These are phyloP conservation scores for Paracorniculantispora psalliotae DNA, from an alignment of 2,329 filamentous ascomycete genomes.

Conservation along the genomic window DNA sequence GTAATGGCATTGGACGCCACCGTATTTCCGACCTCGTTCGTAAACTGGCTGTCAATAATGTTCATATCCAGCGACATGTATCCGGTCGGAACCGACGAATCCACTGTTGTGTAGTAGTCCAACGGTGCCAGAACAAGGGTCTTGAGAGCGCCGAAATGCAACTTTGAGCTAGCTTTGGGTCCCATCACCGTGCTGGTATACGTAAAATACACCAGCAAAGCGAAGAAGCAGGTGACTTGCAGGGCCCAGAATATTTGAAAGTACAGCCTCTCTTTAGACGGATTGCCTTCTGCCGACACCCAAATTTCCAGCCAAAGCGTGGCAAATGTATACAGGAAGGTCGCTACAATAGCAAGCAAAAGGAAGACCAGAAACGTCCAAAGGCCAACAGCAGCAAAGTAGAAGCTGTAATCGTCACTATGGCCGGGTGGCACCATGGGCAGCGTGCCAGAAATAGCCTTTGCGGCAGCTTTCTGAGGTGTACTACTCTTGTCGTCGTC, in stretches of 20 bases:
- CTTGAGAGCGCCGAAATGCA: conserved; percentile 5
- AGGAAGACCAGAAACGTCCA: neutral
- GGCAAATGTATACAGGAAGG: neutral
- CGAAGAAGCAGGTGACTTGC: neutral
- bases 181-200: conserved; percentile 4
- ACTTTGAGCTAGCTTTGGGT: conserved; percentile 3
- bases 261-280: neutral
- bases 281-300: neutral
- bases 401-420: conserved; percentile 3
- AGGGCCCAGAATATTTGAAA: conserved; percentile 1
- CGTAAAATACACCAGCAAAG: conserved; percentile 1
- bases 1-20: neutral
- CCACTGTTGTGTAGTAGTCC: conserved; percentile 8
- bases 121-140: neutral
- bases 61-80: conserved; percentile 11
- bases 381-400: conserved; percentile 2
- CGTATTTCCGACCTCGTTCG: neutral
- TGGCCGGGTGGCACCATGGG: conserved; percentile 2
- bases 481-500: neutral
- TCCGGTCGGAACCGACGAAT: conserved; percentile 10
- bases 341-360: neutral
- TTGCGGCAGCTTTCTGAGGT: neutral
- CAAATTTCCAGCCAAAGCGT: conserved; percentile 5
- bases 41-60: conserved; percentile 4
- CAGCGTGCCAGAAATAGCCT: neutral